A percentile compares a stretch with the other conserved stretches of the same genome.
phyloP scores from a whole-genome alignment of 2,329 filamentous ascomycete genomes.

The Arthrobotrys iridis region DNA sequence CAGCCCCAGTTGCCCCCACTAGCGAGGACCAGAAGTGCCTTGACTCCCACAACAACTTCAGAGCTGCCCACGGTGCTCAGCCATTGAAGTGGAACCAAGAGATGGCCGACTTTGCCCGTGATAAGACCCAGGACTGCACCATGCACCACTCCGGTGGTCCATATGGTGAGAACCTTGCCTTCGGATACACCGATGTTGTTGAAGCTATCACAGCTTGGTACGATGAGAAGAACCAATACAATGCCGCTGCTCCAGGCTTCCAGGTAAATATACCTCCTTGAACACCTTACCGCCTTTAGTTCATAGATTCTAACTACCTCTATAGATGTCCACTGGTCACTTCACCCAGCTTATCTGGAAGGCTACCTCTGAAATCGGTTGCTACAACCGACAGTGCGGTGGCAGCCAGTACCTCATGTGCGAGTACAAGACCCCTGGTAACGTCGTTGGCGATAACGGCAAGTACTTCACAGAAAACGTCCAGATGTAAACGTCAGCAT shows the following conservation, averaged over 20 bases:
- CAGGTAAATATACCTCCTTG: conserved; percentile 19
- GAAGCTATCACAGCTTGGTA: conserved; percentile 88
- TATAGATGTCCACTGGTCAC: conserved; percentile 50
- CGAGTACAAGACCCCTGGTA: conserved; percentile 47
- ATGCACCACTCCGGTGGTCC: conserved; percentile 76
- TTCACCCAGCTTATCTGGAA: conserved; percentile 76
- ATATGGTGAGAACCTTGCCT: conserved; percentile 94
- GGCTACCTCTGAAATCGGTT: conserved; percentile 71
- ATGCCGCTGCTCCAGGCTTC: conserved; percentile 69
- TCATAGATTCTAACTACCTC: neutral
- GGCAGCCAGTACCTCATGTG: conserved; percentile 48
- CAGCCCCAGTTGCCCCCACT: conserved; percentile 51
- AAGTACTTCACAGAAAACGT: conserved; percentile 49
- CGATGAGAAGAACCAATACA: conserved; percentile 75
- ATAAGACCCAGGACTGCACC: conserved; percentile 73
- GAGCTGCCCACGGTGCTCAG: conserved; percentile 78
- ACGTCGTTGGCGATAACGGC: conserved; percentile 43
- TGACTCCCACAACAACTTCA: conserved; percentile 85
- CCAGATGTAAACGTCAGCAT: conserved; percentile 28
- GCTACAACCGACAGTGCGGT: conserved; percentile 59
- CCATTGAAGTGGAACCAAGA: conserved; percentile 73
- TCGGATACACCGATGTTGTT: conserved; percentile 69
- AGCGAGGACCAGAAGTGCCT: conserved; percentile 62
- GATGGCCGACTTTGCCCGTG: conserved; percentile 72
- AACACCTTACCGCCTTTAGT: neutral